Conservation (phyloP, 352 stramenopile species). For the Globisporangium sylvaticum region DNA sequence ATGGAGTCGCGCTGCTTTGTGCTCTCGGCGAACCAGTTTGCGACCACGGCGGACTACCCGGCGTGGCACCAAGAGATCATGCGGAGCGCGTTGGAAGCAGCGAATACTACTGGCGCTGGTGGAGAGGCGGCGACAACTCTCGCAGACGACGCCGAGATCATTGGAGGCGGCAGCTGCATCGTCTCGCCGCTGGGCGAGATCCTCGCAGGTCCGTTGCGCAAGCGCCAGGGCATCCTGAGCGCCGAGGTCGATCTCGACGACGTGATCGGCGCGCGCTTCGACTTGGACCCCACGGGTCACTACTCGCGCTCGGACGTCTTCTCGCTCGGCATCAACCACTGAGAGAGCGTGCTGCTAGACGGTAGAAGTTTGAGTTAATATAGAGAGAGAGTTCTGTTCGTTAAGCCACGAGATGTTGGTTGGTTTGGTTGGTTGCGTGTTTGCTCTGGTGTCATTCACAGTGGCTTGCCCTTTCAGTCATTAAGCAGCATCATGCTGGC, state of each 20-base stretch:
- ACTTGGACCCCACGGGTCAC: constrained; percentile 21
- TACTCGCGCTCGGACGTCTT: constrained; percentile 24
- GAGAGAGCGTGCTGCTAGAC: background rate
- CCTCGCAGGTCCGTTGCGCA: constrained; percentile 21
- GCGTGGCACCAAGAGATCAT: constrained; percentile 20
- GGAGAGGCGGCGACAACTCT: background rate
- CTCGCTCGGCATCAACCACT: constrained; percentile 13
- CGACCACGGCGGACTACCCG: constrained; percentile 19
- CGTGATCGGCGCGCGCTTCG: constrained; percentile 19
- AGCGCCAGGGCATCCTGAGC: constrained; percentile 17
- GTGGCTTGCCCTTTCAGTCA: too few relatives aligned
- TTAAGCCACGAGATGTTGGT: too few relatives aligned
- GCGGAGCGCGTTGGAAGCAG: background rate
- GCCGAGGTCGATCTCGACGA: constrained; percentile 24
- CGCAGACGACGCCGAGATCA: constrained; percentile 20
- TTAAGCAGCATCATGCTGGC: too few relatives aligned
- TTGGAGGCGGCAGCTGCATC: constrained; percentile 25
- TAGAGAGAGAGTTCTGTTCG: background rate
- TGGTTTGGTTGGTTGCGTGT: background rate
- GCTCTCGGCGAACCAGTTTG: constrained; percentile 29
- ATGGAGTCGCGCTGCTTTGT: constrained; percentile 29
- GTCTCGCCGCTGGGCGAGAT: constrained; percentile 23
- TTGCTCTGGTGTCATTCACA: too few relatives aligned
- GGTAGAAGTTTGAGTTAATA: too few relatives aligned
- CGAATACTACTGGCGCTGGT: background rate